phyloP scores from a whole-genome alignment of 805 yeast genomes.

The Teunomyces cretensis region DNA sequence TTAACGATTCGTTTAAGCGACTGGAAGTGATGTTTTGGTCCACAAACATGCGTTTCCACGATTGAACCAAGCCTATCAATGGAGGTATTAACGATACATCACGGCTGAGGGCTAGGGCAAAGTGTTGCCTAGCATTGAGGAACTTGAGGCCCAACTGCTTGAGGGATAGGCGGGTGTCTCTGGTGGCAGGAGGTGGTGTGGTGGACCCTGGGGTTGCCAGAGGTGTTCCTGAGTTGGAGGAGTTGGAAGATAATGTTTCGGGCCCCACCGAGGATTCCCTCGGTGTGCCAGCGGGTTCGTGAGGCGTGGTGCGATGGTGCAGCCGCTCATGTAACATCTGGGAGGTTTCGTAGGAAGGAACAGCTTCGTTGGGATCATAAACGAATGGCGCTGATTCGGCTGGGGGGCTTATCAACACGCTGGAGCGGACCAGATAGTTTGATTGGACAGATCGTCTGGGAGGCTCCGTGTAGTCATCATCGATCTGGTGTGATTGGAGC shows the following conservation, averaged over 20 bases:
- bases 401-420: background rate
- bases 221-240: slow-evolving; percentile 1
- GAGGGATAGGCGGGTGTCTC: slow-evolving; percentile 16
- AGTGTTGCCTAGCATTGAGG: slow-evolving; percentile 72
- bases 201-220: background rate
- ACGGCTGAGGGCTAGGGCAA: slow-evolving; percentile 72
- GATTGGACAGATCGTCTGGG: slow-evolving; percentile 7
- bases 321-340: slow-evolving; percentile 29
- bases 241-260: background rate
- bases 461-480: slow-evolving; percentile 28
- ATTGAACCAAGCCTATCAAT: slow-evolving; percentile 50
- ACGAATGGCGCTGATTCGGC: background rate
- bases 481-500: slow-evolving; percentile 31
- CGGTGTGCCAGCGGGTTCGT: slow-evolving; percentile 2
- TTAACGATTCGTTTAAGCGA: slow-evolving; percentile 1
- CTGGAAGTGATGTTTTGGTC: background rate
- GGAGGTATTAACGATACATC: slow-evolving; percentile 74
- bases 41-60: slow-evolving; percentile 39
- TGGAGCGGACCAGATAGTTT: background rate
- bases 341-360: slow-evolving; percentile 44
- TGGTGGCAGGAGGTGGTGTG: background rate
- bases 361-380: slow-evolving; percentile 32
- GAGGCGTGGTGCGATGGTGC: slow-evolving; percentile 6
- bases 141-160: slow-evolving; percentile 69
- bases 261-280: background rate